A percentile compares a stretch with the other conserved stretches of the same genome.
Conservation (phyloP, 257 asterid species). For the Solanum pimpinellifolium region DNA sequence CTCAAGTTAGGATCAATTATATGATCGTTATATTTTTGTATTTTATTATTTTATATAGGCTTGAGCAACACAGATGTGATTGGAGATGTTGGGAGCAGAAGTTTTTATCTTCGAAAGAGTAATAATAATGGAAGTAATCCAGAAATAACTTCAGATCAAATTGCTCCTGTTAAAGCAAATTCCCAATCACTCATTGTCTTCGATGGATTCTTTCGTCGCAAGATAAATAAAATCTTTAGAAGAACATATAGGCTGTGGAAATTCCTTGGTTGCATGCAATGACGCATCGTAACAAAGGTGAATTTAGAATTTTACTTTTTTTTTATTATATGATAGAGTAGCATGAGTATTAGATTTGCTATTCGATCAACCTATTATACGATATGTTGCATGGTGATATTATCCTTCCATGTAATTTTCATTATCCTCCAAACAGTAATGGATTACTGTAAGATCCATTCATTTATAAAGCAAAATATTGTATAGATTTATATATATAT, state of each 20-base stretch:
- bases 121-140: background rate
- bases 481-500: background rate
- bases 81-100: constrained; percentile 60
- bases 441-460: background rate
- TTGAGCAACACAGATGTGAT: constrained; percentile 50
- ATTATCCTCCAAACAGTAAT: background rate
- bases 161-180: background rate
- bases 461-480: background rate
- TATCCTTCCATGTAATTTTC: background rate
- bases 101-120: constrained; percentile 49
- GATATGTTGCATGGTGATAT: background rate
- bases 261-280: constrained; percentile 37
- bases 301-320: background rate
- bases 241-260: constrained; percentile 26
- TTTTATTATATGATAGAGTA: background rate
- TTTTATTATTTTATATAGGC: constrained; percentile 23
- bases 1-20: background rate
- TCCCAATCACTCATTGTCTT: background rate
- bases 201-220: constrained; percentile 4
- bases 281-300: background rate
- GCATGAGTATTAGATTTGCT: constrained; percentile 1
- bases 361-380: background rate
- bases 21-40: background rate
- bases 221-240: constrained; percentile 23
- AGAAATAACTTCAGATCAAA: background rate